Percentiles rank a stretch among this genome's conserved stretches.
Conservation (phyloP, 2,329 filamentous ascomycete genomes). For the Rhynchosporium secalis region DNA sequence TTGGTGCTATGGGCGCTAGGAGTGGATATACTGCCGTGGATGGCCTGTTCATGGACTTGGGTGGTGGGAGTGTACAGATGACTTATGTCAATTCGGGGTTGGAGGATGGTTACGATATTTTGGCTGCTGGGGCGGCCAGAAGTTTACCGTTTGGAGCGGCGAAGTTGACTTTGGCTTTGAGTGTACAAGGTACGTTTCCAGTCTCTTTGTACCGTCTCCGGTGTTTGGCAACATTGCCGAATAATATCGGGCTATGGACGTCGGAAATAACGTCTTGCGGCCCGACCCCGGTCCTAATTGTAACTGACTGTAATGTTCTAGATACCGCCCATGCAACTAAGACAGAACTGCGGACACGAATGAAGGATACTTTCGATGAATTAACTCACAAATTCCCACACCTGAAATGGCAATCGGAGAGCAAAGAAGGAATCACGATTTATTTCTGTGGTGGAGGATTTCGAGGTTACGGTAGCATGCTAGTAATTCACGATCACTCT, state of each 20-base stretch:
- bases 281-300: background rate
- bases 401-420: conserved; percentile 49
- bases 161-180: conserved; percentile 53
- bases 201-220: background rate
- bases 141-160: conserved; percentile 64
- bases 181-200: conserved; percentile 29
- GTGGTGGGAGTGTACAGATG: conserved; percentile 69
- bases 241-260: background rate
- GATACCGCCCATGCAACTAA: conserved; percentile 47
- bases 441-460: conserved; percentile 92
- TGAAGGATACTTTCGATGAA: conserved; percentile 60
- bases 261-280: too few relatives aligned
- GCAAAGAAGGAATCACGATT: conserved; percentile 58
- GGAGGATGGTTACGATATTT: conserved; percentile 47
- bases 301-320: conserved; percentile 27
- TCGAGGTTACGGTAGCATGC: conserved; percentile 82
- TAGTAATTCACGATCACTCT: background rate
- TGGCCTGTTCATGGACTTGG: conserved; percentile 71
- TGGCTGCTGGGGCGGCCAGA: conserved; percentile 55
- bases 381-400: conserved; percentile 50
- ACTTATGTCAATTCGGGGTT: conserved; percentile 59
- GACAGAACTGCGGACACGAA: conserved; percentile 50
- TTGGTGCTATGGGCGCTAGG: conserved; percentile 81
- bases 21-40: conserved; percentile 61
- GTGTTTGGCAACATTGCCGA: background rate